These are phyloP conservation scores for Glycyrrhiza uralensis DNA, from an alignment of 306 rosid species.

Conservation along the genomic window DNA sequence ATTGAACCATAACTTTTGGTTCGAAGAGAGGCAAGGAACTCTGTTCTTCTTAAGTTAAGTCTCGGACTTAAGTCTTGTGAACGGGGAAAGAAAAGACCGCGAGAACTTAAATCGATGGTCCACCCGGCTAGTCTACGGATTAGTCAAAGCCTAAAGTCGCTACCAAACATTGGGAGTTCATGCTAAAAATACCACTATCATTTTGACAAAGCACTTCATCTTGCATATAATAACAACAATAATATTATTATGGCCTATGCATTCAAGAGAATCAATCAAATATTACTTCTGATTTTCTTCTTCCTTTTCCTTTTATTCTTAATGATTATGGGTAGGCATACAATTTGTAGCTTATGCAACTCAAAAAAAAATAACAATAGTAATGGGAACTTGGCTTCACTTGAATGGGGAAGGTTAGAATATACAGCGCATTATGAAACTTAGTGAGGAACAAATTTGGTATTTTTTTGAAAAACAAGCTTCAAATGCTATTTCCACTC, in stretches of 20 bases:
- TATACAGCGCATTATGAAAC: neutral
- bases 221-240: too few relatives aligned
- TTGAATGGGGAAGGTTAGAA: neutral
- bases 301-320: neutral
- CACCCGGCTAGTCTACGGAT: too few relatives aligned
- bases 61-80: too few relatives aligned
- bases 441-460: neutral
- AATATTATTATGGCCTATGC: neutral
- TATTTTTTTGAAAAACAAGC: neutral
- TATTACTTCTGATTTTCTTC: too few relatives aligned
- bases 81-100: too few relatives aligned
- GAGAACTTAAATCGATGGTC: too few relatives aligned
- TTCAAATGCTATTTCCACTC: slow-evolving; percentile 15
- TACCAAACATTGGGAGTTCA: too few relatives aligned
- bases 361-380: neutral
- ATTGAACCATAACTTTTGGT: too few relatives aligned
- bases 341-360: neutral
- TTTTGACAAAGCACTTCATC: neutral
- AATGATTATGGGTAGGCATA: neutral
- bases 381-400: neutral
- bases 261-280: neutral
- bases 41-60: too few relatives aligned
- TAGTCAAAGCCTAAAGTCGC: too few relatives aligned
- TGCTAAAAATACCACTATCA: neutral
- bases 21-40: too few relatives aligned